Evolutionary conservation across 1,284 basidiomycete species (phyloP), one percentile per base, ranked within the genome.

Genomic region (Rhodofomes roseus): DNA sequence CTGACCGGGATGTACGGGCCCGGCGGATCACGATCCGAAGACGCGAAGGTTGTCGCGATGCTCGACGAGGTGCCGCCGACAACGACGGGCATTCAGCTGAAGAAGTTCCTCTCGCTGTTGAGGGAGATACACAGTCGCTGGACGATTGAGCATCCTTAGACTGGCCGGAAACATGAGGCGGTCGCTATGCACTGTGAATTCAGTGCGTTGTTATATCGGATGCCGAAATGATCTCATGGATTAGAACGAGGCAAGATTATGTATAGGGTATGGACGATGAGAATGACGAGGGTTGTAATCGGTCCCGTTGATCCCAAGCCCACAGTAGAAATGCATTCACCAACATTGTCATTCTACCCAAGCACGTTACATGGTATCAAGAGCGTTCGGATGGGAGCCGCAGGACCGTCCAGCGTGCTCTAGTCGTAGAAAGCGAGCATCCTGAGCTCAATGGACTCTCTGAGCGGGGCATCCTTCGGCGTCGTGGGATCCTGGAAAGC

Each of bases 341-440:
- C n/a, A 34, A 11, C 31, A 34, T 34, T 34, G 31, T 34, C 31
- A 34, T 34, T n/a, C 31, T 34, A 34, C 11, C 31, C 31, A n/a
- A n/a, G 31, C 11, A 11, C 11, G 31, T 34, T 34, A 34, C 31
- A 34, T 34, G 7, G 7, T 39, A 39, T 4, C 37, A 16, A 18
- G 16, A 39, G 7, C 16, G 16, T 16, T 4, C 14, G 37, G 16
- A 18, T 14, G 37, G 12, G 16, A 16, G 16, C 37, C 16, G 5
- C 7, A 39, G 37, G n/a, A n/a, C 37, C 4, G 16, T 14, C 16
- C 37, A 16, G 37, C 31, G 5, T n/a, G 25, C 18, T 36, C 54
- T 46, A 81, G 65, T 82, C 81, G 60, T 85, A 86, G 70, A 86
- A 86, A 0, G 86, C 82, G 8, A 87, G 73, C 0, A 81, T 77